Evolutionary conservation across 192 early-diverging fungal species (phyloP).

Genomic region (Gaertneriomyces sp.): DNA sequence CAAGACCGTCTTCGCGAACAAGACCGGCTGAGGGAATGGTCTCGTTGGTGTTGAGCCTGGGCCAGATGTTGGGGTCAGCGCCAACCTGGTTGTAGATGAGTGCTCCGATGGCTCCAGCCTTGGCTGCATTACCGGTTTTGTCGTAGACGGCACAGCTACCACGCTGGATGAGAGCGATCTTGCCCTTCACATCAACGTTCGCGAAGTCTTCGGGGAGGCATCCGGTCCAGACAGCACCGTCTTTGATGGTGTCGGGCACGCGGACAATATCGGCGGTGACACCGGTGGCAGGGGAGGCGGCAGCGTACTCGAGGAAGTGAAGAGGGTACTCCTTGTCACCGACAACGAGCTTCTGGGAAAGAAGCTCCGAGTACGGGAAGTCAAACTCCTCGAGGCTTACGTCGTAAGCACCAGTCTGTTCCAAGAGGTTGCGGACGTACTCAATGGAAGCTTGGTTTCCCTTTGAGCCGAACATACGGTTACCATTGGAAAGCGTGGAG

Average conservation of each 20-base stretch:
- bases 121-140: conserved; percentile 23
- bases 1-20: not conserved
- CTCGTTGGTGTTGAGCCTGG: not conserved
- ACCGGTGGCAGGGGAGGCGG: not conserved
- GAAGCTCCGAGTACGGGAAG: not conserved
- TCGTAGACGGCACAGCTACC: not conserved
- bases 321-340: not conserved
- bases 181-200: not conserved
- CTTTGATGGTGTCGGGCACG: conserved; percentile 6
- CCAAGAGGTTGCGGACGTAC: conserved; percentile 4
- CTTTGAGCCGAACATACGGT: not conserved
- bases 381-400: conserved; percentile 1
- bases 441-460: not conserved
- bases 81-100: conserved; percentile 7
- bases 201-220: conserved; percentile 1
- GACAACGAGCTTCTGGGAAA: not conserved
- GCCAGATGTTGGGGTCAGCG: not conserved
- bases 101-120: conserved; percentile 25
- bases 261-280: not conserved
- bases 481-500: not conserved
- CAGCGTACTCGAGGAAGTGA: not conserved
- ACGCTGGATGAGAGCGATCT: conserved; percentile 5
- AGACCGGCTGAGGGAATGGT: conserved; percentile 19
- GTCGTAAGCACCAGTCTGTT: conserved; percentile 4
- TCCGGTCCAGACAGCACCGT: not conserved